Percentiles rank a stretch among this genome's conserved stretches.
These are phyloP conservation scores for Camellia sinensis DNA, from an alignment of 148 eudicot genomes.

Conservation along the genomic window DNA sequence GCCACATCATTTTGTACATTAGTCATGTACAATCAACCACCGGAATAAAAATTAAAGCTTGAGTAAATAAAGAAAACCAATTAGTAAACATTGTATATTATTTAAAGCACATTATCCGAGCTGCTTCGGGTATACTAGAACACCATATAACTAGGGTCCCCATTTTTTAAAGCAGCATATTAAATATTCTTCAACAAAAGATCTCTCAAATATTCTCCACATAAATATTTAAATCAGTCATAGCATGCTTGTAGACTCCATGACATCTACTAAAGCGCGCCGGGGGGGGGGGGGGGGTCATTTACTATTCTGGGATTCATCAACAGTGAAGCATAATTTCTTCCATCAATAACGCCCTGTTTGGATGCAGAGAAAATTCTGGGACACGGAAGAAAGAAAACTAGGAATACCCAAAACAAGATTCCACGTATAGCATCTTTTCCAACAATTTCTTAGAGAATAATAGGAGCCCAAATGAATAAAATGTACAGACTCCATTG, in stretches of 20 bases:
- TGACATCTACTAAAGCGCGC: too few relatives aligned
- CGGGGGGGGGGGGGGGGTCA: too few relatives aligned
- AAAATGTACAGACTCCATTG: background rate
- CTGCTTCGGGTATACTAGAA: background rate
- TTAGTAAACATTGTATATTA: background rate
- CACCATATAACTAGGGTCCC: too few relatives aligned
- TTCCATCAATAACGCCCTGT: too few relatives aligned
- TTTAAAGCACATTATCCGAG: background rate
- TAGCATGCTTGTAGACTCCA: too few relatives aligned
- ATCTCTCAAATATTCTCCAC: background rate
- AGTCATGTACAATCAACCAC: too few relatives aligned
- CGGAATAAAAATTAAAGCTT: too few relatives aligned
- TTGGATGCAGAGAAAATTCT: background rate
- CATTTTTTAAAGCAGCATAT: background rate
- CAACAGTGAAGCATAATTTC: too few relatives aligned
- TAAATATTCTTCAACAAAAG: background rate
- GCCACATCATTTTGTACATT: too few relatives aligned
- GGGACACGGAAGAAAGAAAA: background rate
- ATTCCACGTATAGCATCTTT: background rate
- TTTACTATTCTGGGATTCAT: too few relatives aligned
- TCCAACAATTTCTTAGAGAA: background rate
- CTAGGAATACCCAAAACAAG: background rate
- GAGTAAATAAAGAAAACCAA: too few relatives aligned
- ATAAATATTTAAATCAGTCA: too few relatives aligned
- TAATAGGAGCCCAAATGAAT: background rate